phyloP scores from a whole-genome alignment of 495 filamentous ascomycete genomes.

The Tuber aestivum region DNA sequence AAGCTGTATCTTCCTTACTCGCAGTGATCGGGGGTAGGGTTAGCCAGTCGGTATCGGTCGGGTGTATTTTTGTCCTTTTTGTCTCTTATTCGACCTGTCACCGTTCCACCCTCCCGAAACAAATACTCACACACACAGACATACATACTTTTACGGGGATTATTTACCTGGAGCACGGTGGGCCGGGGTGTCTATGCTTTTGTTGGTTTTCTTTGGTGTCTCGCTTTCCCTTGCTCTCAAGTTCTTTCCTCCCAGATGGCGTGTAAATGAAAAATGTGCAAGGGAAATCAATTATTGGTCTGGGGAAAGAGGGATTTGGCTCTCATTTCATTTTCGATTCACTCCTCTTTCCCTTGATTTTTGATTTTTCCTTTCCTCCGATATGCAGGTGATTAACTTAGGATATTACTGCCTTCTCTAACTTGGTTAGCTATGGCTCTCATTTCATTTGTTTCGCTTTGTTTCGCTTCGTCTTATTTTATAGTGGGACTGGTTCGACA shows the following conservation, averaged over 20 bases:
- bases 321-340: background rate
- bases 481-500: background rate
- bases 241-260: background rate
- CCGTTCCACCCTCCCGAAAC: background rate
- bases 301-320: background rate
- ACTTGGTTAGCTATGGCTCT: background rate
- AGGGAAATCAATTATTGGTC: background rate
- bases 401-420: background rate
- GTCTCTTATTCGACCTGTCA: background rate
- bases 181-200: background rate
- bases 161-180: background rate
- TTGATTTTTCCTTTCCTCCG: background rate
- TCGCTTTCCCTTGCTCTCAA: background rate
- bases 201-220: background rate
- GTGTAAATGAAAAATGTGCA: background rate
- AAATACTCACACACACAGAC: background rate
- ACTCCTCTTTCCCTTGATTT: background rate
- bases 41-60: background rate
- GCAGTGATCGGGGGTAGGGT: background rate
- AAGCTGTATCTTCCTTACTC: background rate
- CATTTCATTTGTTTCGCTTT: background rate
- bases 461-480: background rate
- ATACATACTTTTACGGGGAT: background rate
- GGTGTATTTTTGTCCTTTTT: background rate
- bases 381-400: background rate